Base-by-base conservation (phyloP, 495 filamentous ascomycete species). In the Massariosphaeria phaeospora region DNA sequence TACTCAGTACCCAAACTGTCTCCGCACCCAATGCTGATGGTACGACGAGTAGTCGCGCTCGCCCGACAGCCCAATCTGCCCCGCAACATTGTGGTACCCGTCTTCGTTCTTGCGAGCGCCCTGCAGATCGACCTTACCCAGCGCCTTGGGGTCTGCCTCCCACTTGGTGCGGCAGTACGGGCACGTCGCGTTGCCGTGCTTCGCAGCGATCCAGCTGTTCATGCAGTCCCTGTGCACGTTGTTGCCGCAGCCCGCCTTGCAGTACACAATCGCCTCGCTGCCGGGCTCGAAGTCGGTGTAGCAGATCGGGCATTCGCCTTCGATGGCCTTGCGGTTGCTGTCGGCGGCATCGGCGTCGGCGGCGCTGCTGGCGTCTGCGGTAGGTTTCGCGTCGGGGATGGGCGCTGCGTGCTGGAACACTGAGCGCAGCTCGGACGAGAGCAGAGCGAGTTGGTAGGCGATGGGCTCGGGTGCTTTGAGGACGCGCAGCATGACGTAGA, bases 231-330 rank as follows among this genome's bases (percentile, higher is more conserved):
- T 77, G 66, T 93, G 88, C 10, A 91, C 75, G 57, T 93, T 91
- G 66, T 90, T 86, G 0, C 86, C 86, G 61, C 88, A 93, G 0
- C 80, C 75, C 2, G 79, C 77, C 47, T 79, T 79, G 66, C 88
- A 93, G 74, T 82, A 91, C 1, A 88, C 78, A 13, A 83, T 76
- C 0, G 74, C 68, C 50, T 85, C 82, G 4, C 72, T 70, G 4
- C 72, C 66, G 2, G 71, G 61, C 38, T 82, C 75, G 57, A 89
- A 81, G 36, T 85, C 81, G 59, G 73, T 80, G 63, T 84, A 88
- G 67, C 88, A 91, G 64, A 94, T 86, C 0, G 86, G 84, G 57
- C 88, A 91, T 57, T 91, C 84, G 12, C 83, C 87, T 27, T 89
- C 84, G 2, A 83, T 53, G 0, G 77, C 69, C 61, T 82, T 84